Conservation (phyloP, 2,329 filamentous ascomycete genomes). For the Aureobasidium lini region DNA sequence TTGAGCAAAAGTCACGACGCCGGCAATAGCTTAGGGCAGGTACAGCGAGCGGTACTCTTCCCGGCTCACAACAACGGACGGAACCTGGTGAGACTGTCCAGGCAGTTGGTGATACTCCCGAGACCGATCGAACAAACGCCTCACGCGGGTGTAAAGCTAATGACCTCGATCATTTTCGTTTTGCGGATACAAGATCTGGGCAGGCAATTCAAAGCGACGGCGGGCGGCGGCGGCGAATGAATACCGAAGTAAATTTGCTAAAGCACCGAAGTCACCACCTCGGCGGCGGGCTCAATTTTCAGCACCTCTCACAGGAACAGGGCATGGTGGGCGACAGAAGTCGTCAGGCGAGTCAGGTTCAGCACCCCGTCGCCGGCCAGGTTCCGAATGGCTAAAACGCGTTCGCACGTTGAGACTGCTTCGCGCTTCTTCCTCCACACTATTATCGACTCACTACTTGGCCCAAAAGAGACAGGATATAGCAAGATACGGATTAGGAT, state of each 20-base stretch:
- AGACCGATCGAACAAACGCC: slow-evolving; percentile 5
- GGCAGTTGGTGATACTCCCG: slow-evolving; percentile 2
- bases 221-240: neutral
- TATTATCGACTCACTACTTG: neutral
- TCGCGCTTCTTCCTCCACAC: neutral
- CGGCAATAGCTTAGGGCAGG: neutral
- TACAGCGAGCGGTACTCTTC: slow-evolving; percentile 1
- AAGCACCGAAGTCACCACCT: neutral
- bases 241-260: neutral
- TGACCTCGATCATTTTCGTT: neutral
- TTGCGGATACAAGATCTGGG: neutral
- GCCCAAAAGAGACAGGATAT: neutral
- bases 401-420: neutral
- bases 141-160: neutral
- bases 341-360: slow-evolving; percentile 5
- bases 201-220: neutral
- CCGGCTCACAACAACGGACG: neutral
- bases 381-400: neutral
- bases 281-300: neutral
- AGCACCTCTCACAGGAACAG: neutral
- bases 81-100: neutral
- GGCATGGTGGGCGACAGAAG: neutral
- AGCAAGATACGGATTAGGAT: neutral
- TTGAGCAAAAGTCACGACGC: neutral
- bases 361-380: neutral